Conservation (phyloP, 345 rosid species). For the Acer campestre region DNA sequence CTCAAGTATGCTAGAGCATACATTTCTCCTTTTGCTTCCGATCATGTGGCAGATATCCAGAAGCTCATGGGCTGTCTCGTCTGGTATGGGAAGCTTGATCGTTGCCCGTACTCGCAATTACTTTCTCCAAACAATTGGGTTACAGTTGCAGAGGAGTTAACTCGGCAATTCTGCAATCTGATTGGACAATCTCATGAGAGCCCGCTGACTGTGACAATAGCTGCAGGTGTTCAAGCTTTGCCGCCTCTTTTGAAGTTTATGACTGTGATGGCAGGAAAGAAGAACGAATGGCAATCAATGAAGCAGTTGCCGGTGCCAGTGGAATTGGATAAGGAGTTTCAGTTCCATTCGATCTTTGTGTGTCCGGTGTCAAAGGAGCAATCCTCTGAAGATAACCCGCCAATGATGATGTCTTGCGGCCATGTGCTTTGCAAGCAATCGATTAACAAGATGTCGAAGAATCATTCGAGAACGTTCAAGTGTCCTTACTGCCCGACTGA, state of each 20-base stretch:
- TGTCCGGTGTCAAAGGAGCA: constrained; percentile 76
- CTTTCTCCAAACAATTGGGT: constrained; percentile 50
- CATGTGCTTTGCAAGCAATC: constrained; percentile 73
- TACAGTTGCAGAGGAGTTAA: constrained; percentile 42
- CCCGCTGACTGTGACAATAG: constrained; percentile 50
- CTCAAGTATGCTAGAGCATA: constrained; percentile 56
- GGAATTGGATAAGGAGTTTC: constrained; percentile 60
- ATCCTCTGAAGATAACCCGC: constrained; percentile 64
- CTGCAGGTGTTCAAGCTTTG: constrained; percentile 61
- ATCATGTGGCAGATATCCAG: constrained; percentile 42
- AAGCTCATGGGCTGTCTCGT: constrained; percentile 51
- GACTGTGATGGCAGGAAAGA: constrained; percentile 63
- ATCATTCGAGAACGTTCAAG: constrained; percentile 48
- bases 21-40: constrained; percentile 42
- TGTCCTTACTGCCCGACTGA: constrained; percentile 63
- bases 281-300: constrained; percentile 62
- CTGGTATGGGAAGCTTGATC: constrained; percentile 52
- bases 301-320: constrained; percentile 67
- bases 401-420: constrained; percentile 70
- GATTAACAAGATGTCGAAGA: constrained; percentile 54
- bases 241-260: constrained; percentile 61
- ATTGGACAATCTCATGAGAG: constrained; percentile 55
- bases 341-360: constrained; percentile 67
- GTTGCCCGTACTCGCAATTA: constrained; percentile 50
- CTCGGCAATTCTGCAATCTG: constrained; percentile 52